phyloP scores from a whole-genome alignment of 148 eudicot species.

The Polygonum aviculare region DNA sequence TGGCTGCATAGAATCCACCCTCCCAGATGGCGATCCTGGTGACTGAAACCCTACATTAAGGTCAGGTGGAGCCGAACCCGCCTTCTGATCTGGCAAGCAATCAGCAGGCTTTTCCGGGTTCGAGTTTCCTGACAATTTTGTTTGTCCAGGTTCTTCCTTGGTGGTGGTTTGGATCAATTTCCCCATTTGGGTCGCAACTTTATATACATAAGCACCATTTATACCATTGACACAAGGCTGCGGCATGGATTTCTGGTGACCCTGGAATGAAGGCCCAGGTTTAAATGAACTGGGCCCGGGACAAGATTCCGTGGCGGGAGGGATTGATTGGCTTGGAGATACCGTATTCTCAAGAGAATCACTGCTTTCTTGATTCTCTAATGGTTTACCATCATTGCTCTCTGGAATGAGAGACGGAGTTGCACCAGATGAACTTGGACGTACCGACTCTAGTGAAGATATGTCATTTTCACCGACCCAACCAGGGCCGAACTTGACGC shows the following conservation, averaged over 20 bases:
- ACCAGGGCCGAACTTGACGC: slow-evolving; percentile 66
- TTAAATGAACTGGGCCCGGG: not conserved
- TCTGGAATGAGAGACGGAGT: slow-evolving; percentile 12
- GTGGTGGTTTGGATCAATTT: slow-evolving; percentile 17
- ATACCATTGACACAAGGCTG: slow-evolving; percentile 26
- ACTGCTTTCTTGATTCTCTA: slow-evolving; percentile 12
- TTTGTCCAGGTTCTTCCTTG: slow-evolving; percentile 8
- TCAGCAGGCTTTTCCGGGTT: not conserved
- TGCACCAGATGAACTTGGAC: slow-evolving; percentile 12
- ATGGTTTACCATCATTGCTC: slow-evolving; percentile 10
- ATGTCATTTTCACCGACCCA: slow-evolving; percentile 70
- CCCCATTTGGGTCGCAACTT: slow-evolving; percentile 19
- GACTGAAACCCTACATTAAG: slow-evolving; percentile 35
- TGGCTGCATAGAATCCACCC: slow-evolving; percentile 24
- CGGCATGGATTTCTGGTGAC: slow-evolving; percentile 16
- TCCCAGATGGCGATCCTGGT: slow-evolving; percentile 23
- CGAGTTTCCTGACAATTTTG: not conserved
- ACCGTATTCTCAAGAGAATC: slow-evolving; percentile 1
- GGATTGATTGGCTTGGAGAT: slow-evolving; percentile 13
- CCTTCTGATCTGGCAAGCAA: not conserved
- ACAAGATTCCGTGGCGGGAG: slow-evolving; percentile 6
- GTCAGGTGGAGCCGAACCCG: slow-evolving; percentile 24
- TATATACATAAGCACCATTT: slow-evolving; percentile 23
- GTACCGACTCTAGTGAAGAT: slow-evolving; percentile 9
- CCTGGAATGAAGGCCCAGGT: slow-evolving; percentile 11